phyloP scores from a whole-genome alignment of 208 protist genomes.

The Porcisia hertigi region DNA sequence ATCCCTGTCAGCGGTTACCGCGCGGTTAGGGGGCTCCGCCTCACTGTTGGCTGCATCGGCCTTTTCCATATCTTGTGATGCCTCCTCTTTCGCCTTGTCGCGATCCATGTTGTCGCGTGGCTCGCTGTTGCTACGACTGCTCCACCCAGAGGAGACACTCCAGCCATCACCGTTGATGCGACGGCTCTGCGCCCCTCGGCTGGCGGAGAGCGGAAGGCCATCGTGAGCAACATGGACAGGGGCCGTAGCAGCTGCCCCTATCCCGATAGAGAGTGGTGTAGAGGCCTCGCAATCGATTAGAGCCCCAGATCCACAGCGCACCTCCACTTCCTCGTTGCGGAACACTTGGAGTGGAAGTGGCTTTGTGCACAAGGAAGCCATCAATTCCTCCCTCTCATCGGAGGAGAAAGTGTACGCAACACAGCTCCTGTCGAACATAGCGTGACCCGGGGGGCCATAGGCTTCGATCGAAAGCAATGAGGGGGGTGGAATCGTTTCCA shows the following conservation, averaged over 20 bases:
- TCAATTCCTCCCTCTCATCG: constrained; percentile 11
- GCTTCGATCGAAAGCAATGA: constrained; percentile 15
- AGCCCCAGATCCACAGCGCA: neutral
- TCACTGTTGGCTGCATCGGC: neutral
- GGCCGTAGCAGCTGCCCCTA: neutral
- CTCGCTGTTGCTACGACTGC: constrained; percentile 18
- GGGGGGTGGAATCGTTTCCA: constrained; percentile 7
- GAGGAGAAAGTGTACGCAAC: constrained; percentile 26
- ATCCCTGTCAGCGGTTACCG: neutral
- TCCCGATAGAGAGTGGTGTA: neutral
- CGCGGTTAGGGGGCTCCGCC: neutral
- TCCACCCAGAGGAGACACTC: constrained; percentile 30
- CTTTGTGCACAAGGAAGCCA: neutral
- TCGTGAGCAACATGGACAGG: neutral
- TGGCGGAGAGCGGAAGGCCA: neutral
- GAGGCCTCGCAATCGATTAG: neutral
- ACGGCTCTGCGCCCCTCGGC: neutral
- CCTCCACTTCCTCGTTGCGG: constrained; percentile 15
- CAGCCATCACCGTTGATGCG: constrained; percentile 22
- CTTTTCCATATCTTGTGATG: neutral
- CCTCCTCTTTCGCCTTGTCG: neutral
- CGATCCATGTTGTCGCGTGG: neutral
- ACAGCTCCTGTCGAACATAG: constrained; percentile 9
- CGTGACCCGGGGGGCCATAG: constrained; percentile 22
- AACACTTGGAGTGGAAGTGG: constrained; percentile 24